Evolutionary conservation across 2,329 filamentous ascomycete genomes (phyloP).

Genomic region (Didymella exigua): DNA sequence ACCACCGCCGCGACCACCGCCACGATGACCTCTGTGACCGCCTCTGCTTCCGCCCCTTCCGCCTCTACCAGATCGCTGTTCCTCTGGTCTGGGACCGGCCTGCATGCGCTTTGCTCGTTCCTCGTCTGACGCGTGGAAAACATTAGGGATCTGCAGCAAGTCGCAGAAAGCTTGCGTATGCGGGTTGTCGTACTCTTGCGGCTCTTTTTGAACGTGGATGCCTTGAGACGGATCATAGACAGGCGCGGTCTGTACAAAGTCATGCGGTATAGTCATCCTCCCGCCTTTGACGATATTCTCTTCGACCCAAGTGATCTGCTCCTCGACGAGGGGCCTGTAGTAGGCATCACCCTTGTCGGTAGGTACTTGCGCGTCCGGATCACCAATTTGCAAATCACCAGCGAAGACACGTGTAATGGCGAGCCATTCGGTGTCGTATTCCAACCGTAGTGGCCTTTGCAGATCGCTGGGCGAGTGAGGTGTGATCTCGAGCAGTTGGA

Average conservation of each 20-base stretch:
- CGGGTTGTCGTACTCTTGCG: constrained; percentile 82
- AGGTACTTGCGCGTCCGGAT: constrained; percentile 60
- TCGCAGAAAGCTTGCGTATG: constrained; percentile 85
- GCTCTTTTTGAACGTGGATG: constrained; percentile 65
- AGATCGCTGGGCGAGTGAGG: constrained; percentile 32
- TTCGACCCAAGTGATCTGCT: constrained; percentile 79
- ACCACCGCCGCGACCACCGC: constrained; percentile 30
- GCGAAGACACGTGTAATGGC: constrained; percentile 87
- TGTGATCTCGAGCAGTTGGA: constrained; percentile 72
- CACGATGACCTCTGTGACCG: constrained; percentile 32
- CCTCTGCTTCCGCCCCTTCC: constrained; percentile 36
- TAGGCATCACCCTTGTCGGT: constrained; percentile 69
- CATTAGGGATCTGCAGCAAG: constrained; percentile 76
- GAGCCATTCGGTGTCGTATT: constrained; percentile 94
- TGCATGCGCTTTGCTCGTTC: constrained; percentile 57
- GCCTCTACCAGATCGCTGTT: constrained; percentile 35
- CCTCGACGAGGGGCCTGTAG: constrained; percentile 71
- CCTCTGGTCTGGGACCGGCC: constrained; percentile 37
- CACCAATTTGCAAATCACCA: constrained; percentile 60
- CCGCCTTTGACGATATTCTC: constrained; percentile 69
- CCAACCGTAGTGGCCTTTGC: constrained; percentile 62
- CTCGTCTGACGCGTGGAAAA: constrained; percentile 74
- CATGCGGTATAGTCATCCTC: constrained; percentile 72
- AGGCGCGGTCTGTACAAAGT: constrained; percentile 79
- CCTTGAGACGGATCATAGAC: constrained; percentile 65